phyloP scores from a whole-genome alignment of 352 stramenopile species.

The Pythium aquatile region DNA sequence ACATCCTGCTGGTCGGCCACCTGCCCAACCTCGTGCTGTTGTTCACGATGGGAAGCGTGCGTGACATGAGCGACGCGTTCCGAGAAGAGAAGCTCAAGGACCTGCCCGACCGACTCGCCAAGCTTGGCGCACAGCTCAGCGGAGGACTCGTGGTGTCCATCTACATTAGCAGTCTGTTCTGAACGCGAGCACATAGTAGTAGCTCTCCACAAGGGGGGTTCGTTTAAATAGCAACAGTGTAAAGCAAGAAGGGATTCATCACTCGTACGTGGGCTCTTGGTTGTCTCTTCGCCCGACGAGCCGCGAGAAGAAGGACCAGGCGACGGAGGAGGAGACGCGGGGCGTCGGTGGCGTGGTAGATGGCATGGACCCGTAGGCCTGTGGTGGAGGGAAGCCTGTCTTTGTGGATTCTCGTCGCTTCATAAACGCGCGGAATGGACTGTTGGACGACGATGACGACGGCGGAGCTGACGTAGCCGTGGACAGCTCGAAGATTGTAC shows the following conservation, averaged over 20 bases:
- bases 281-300: constrained; percentile 39
- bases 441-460: constrained; percentile 13
- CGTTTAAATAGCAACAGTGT: constrained; percentile 4
- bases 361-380: constrained; percentile 9
- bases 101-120: constrained; percentile 52
- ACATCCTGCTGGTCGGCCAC: constrained; percentile 52
- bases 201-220: not conserved
- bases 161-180: constrained; percentile 35
- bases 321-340: constrained; percentile 58
- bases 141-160: constrained; percentile 59
- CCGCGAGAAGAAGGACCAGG: constrained; percentile 66
- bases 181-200: not conserved
- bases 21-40: constrained; percentile 69
- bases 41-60: constrained; percentile 50
- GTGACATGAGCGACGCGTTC: constrained; percentile 72
- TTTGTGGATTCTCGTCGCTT: constrained; percentile 12
- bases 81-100: constrained; percentile 59
- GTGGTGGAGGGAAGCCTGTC: not conserved
- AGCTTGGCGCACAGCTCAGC: constrained; percentile 42
- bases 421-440: constrained; percentile 28
- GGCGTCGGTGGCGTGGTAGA: constrained; percentile 18
- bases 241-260: not conserved
- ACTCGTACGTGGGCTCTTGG: constrained; percentile 5
- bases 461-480: not conserved
- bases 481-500: not conserved